phyloP scores from a whole-genome alignment of 2,329 filamentous ascomycete genomes.

The Biscogniauxia sp. region DNA sequence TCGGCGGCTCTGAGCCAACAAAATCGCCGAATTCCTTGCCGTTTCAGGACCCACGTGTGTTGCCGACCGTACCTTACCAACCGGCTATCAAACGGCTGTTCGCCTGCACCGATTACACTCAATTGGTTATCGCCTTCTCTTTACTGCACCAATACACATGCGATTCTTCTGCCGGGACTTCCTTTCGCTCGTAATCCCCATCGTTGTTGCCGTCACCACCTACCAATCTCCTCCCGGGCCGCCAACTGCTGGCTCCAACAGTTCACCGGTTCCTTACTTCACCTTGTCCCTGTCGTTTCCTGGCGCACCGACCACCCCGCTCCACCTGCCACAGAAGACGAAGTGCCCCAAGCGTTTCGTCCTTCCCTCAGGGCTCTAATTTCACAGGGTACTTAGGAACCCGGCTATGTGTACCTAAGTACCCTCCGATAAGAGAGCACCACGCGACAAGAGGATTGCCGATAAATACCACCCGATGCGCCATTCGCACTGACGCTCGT shows the following conservation, averaged over 20 bases:
- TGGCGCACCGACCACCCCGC: background rate
- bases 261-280: background rate
- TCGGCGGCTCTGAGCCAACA: constrained; percentile 2
- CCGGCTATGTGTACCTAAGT: background rate
- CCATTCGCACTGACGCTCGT: constrained; percentile 8
- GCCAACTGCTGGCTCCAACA: background rate
- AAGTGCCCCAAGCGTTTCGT: background rate
- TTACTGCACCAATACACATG: background rate
- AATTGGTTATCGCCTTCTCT: background rate
- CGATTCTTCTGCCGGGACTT: background rate
- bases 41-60: constrained; percentile 12
- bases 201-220: background rate
- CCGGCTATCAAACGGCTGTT: background rate
- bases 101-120: background rate
- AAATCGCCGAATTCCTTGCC: background rate
- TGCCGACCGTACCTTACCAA: background rate
- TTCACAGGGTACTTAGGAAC: constrained; percentile 1
- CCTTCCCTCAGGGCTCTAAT: constrained; percentile 6
- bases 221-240: background rate
- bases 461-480: constrained; percentile 17
- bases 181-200: background rate
- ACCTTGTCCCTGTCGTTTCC: background rate
- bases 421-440: background rate
- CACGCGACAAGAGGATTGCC: background rate
- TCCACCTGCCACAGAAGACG: background rate